phyloP scores from a whole-genome alignment of 2,329 filamentous ascomycete species.

The Penicillium crustosum region DNA sequence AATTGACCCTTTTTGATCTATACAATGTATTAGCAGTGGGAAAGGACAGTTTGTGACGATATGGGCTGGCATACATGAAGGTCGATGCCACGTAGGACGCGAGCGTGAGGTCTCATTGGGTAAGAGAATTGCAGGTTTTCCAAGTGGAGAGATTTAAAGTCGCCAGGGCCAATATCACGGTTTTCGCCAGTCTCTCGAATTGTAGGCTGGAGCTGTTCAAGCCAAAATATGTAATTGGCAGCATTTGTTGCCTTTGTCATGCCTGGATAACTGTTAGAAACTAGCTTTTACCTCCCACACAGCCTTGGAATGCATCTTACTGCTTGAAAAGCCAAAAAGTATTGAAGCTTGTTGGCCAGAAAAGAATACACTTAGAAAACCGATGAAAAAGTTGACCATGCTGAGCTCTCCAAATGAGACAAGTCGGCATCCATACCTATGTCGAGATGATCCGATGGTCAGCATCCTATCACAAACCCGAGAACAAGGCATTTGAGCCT shows the following conservation, averaged over 20 bases:
- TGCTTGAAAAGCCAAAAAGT: conserved; percentile 36
- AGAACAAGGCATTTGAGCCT: not conserved
- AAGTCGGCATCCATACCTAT: conserved; percentile 60
- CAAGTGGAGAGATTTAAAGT: conserved; percentile 39
- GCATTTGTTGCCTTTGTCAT: conserved; percentile 50
- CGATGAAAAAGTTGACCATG: conserved; percentile 41
- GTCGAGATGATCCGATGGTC: conserved; percentile 16
- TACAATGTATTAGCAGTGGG: not conserved
- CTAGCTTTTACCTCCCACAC: not conserved
- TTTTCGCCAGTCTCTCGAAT: conserved; percentile 50
- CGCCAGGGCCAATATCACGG: conserved; percentile 18
- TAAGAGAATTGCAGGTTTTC: conserved; percentile 48
- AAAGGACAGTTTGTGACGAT: not conserved
- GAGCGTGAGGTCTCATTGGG: conserved; percentile 24
- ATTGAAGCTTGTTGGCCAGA: conserved; percentile 30
- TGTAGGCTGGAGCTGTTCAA: conserved; percentile 46
- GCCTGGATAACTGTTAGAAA: not conserved
- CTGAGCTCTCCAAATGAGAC: conserved; percentile 50
- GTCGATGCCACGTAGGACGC: conserved; percentile 31
- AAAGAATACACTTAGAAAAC: conserved; percentile 47
- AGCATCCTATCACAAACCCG: conserved; percentile 1
- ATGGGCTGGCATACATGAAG: conserved; percentile 15
- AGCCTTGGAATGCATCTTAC: conserved; percentile 32
- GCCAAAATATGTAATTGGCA: conserved; percentile 50
- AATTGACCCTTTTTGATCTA: conserved; percentile 51